phyloP scores from a whole-genome alignment of 192 early-diverging fungal genomes.

The Backusella mclennaniae region DNA sequence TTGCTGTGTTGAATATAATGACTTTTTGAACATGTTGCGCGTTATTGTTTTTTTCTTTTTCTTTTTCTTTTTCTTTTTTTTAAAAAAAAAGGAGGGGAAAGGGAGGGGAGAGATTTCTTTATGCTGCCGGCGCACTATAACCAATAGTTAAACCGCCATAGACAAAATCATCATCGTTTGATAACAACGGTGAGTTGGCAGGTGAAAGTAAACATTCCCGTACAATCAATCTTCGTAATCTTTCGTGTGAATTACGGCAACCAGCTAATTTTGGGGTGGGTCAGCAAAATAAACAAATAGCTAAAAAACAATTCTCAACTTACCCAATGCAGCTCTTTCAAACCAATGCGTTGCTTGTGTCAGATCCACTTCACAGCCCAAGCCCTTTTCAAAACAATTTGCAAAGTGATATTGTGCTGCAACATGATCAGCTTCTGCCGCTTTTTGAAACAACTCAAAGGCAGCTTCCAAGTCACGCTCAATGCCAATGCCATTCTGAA shows the following conservation, averaged over 20 bases:
- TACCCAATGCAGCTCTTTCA: conserved; percentile 34
- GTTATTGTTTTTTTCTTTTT: background rate
- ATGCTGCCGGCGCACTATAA: conserved; percentile 51
- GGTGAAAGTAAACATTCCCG: conserved; percentile 28
- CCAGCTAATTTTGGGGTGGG: conserved; percentile 20
- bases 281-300: background rate
- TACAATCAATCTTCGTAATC: conserved; percentile 45
- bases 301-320: conserved; percentile 1
- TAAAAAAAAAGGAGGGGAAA: background rate
- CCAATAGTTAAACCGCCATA: conserved; percentile 25
- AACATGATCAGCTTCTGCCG: conserved; percentile 47
- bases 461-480: conserved; percentile 45
- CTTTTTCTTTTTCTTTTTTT: too few species aligned
- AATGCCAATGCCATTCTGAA: conserved; percentile 50
- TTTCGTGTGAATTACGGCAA: conserved; percentile 53
- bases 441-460: conserved; percentile 54
- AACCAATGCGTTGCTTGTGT: conserved; percentile 41
- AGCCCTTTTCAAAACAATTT: conserved; percentile 70
- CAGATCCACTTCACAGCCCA: conserved; percentile 50
- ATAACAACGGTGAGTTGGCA: background rate
- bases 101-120: background rate
- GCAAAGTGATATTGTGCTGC: conserved; percentile 71
- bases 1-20: too few species aligned
- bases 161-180: conserved; percentile 12
- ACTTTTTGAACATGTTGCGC: background rate